Evolutionary conservation across 192 early-diverging fungal genomes (phyloP).

Genomic region (Coemansia umbellata): DNA sequence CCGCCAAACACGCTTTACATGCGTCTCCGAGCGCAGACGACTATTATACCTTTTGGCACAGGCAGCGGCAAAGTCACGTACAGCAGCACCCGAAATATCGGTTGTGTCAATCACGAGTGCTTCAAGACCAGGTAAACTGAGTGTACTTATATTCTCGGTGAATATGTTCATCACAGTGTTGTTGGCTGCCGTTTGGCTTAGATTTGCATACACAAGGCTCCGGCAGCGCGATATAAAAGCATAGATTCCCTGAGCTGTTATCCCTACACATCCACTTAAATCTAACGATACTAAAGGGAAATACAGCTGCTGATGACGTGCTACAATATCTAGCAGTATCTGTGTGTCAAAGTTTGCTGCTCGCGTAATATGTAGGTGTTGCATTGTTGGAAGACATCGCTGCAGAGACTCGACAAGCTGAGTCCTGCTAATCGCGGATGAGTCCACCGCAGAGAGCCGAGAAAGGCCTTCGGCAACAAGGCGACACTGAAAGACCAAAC

Average conservation of each 20-base stretch:
- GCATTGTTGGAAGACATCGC: constrained; percentile 16
- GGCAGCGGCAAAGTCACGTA: constrained; percentile 35
- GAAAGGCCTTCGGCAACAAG: constrained; percentile 10
- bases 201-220: constrained; percentile 28
- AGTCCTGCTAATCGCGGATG: background rate
- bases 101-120: constrained; percentile 29
- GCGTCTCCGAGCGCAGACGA: background rate
- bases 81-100: constrained; percentile 28
- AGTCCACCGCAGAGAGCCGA: constrained; percentile 26
- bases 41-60: constrained; percentile 28
- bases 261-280: constrained; percentile 27
- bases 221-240: constrained; percentile 18
- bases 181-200: constrained; percentile 25
- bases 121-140: constrained; percentile 8
- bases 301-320: background rate
- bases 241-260: constrained; percentile 9
- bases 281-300: constrained; percentile 28
- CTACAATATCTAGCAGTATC: background rate
- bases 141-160: constrained; percentile 1
- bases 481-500: constrained; percentile 3
- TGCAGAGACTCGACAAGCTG: constrained; percentile 4
- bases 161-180: constrained; percentile 23
- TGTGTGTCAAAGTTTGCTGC: constrained; percentile 2
- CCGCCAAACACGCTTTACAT: constrained; percentile 9
- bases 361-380: constrained; percentile 21